Percentiles rank a stretch among this genome's conserved stretches.
These are phyloP conservation scores for Paramecium bursaria DNA, from an alignment of 73 alveolate genomes.

Conservation along the genomic window DNA sequence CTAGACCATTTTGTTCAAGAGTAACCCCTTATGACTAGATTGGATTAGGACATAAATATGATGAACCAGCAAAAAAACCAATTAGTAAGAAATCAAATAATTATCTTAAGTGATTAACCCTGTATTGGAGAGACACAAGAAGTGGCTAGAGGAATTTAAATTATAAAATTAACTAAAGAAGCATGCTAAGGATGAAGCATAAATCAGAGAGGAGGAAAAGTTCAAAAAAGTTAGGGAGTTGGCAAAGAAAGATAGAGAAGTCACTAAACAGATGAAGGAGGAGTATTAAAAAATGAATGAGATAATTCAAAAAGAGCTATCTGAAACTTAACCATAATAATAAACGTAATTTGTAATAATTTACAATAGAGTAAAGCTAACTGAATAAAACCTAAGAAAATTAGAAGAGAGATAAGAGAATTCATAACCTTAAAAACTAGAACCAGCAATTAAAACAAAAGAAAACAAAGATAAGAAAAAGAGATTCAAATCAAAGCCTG, in stretches of 20 bases:
- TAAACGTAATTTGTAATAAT: not conserved
- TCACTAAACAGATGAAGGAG: slow-evolving; percentile 72
- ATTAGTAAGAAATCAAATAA: slow-evolving; percentile 58
- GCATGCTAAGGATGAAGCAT: slow-evolving; percentile 76
- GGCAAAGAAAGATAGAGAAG: slow-evolving; percentile 71
- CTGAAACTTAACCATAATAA: slow-evolving; percentile 32
- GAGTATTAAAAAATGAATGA: slow-evolving; percentile 67
- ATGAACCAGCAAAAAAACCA: not conserved
- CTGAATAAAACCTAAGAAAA: slow-evolving; percentile 81
- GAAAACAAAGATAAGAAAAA: slow-evolving; percentile 27
- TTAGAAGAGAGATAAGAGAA: slow-evolving; percentile 32
- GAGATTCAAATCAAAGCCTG: slow-evolving; percentile 76
- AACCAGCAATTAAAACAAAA: slow-evolving; percentile 36
- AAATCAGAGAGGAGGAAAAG: slow-evolving; percentile 69
- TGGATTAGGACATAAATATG: slow-evolving; percentile 78
- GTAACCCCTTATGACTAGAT: slow-evolving; percentile 80
- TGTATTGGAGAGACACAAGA: slow-evolving; percentile 68
- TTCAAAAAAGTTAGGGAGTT: slow-evolving; percentile 70
- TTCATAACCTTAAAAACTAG: slow-evolving; percentile 50
- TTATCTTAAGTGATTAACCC: slow-evolving; percentile 68
- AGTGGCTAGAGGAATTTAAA: slow-evolving; percentile 68
- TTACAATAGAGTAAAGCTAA: slow-evolving; percentile 62
- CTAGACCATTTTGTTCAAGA: slow-evolving; percentile 83
- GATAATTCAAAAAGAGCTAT: slow-evolving; percentile 56
- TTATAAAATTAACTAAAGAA: slow-evolving; percentile 74